Evolutionary conservation across 306 rosid species (phyloP), one percentile per base, ranked within the genome.

Genomic region (Corylus avellana): DNA sequence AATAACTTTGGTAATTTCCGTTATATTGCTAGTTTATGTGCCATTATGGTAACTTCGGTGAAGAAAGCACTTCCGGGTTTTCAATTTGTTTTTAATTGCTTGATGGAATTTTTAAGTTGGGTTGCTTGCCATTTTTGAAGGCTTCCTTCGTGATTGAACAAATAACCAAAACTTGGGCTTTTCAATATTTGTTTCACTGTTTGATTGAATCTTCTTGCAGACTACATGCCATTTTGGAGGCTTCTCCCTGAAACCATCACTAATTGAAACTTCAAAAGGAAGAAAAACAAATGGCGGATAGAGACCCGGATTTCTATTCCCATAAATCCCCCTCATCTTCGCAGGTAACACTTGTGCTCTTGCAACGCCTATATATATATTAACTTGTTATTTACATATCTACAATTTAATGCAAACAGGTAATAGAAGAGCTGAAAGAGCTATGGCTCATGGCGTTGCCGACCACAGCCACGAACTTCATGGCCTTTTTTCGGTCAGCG

Each of bases 361-460:
- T 32, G 16, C 37, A 2, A 22, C 25, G 25, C 25, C 25, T 22
- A 22, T 22, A 22, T 22, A 22, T 22, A 22, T 22, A 22, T 12
- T 55, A 3, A 61, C 2, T 70, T 62, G 0, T 1, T 51, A 8
- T 29, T 46, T 49, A 27, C 4, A 6, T 12, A 22, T 11, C 8
- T 4, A 12, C 1, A 59, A 0, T 77, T 16, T 63, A n/a, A 47
- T 69, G 48, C 44, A 35, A 55, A 13, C 86, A 93, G 98, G 90
- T 92, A 5, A 72, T 85, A 35, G 96, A 91, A 72, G 98, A 95
- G 73, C 71, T 91, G n/a, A 88, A 79, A 75, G 98, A 92, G 51
- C 93, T 95, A 2, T 91, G 94, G 97, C 18, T 88, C 53, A 85
- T 95, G 92, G 94, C 93, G 5, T 47, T 95, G 17, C 98, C 98